Conservation (phyloP, 306 rosid genomes). For the Psophocarpus tetragonolobus region DNA sequence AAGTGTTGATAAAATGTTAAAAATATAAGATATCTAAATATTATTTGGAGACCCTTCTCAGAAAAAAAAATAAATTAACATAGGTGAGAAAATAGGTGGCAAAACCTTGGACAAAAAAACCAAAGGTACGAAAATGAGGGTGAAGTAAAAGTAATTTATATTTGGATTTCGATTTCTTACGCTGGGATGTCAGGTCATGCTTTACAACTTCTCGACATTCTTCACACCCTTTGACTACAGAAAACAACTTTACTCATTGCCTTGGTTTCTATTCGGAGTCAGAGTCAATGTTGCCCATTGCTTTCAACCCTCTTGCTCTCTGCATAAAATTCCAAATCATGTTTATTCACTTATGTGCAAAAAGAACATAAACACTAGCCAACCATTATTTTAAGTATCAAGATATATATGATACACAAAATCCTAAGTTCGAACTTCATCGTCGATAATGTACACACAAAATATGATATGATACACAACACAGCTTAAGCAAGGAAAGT, state of each 20-base stretch:
- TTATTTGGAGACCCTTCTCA: neutral
- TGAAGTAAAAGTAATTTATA: slow-evolving; percentile 25
- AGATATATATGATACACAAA: neutral
- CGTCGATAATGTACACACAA: too few species aligned
- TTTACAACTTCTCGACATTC: slow-evolving; percentile 42
- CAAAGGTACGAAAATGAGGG: neutral
- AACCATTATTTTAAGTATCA: neutral
- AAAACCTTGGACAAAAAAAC: neutral
- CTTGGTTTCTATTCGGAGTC: slow-evolving; percentile 64
- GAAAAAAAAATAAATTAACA: neutral
- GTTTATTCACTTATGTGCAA: slow-evolving; percentile 3
- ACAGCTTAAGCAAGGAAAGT: neutral
- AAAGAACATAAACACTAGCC: neutral
- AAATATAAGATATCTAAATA: too few species aligned
- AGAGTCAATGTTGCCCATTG: slow-evolving; percentile 87
- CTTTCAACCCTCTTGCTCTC: slow-evolving; percentile 94
- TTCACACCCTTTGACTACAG: slow-evolving; percentile 21
- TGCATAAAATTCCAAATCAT: slow-evolving; percentile 38
- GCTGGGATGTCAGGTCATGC: slow-evolving; percentile 19
- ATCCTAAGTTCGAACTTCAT: too few species aligned
- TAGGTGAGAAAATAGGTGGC: neutral
- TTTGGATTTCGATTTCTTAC: slow-evolving; percentile 25
- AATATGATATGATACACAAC: neutral
- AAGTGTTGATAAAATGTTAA: too few species aligned
- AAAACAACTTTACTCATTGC: slow-evolving; percentile 33